Evolutionary conservation across 2,329 filamentous ascomycete species (phyloP), one percentile per base, ranked within the genome.

Genomic region (Cladosporium sp.): DNA sequence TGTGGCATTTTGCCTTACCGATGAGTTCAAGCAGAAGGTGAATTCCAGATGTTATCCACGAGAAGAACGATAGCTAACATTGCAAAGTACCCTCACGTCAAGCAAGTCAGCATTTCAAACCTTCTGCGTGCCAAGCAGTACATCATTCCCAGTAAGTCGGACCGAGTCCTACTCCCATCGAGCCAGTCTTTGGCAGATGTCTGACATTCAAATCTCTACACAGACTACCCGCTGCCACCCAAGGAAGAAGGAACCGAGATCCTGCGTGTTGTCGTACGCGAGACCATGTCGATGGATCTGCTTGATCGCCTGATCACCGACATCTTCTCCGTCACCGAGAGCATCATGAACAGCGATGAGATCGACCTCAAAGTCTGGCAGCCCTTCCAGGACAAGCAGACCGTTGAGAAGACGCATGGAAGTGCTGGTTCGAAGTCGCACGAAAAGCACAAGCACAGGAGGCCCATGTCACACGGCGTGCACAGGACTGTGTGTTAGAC

Each of bases 271-370:
- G 86, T 88, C 3, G 78, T 89, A 6, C 78, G 86, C 47, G 86
- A 89, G 72, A 84, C 77, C 65, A 84, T 89, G 82, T 84, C 79
- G n/a, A 73, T 88, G n/a, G 86, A 88, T 68, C 75, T 89, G 50
- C 75, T 89, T 25, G 84, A 88, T 70, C 74, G 82, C 2, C 74
- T 89, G 25, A 80, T 89, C 40, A 74, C 78, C 1, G 86, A 88
- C 68, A 80, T 88, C 34, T 79, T 81, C 60, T 69, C 76, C 8
- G 81, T 86, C 6, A 88, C 86, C 3, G 82, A 88, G 74, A 77
- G 71, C 45, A 69, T 88, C 59, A 86, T 88, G 69, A 76, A 78
- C 14, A 76, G 76, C 36, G 79, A 82, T 63, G 70, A 75, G 37
- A 69, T 78, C 9, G 84, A 87, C 60, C 66, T 87, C 43, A 72